A percentile compares a stretch with the other conserved stretches of the same genome.
Evolutionary conservation across 2,329 filamentous ascomycete genomes (phyloP).

Genomic region (Ramularia endophylla): DNA sequence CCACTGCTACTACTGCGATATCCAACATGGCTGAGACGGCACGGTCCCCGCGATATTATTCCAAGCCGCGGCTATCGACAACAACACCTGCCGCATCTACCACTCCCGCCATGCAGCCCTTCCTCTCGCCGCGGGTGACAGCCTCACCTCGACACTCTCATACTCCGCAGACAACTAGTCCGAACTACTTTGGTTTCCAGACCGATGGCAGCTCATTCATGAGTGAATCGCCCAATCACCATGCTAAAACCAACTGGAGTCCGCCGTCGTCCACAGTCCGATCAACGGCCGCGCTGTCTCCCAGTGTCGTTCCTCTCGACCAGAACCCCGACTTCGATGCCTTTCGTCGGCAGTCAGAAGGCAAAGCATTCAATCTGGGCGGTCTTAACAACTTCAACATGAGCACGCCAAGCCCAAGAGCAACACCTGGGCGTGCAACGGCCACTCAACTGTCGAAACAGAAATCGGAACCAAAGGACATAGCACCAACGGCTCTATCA

Average conservation of each 20-base stretch:
- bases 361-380: slow-evolving; percentile 44
- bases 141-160: slow-evolving; percentile 16
- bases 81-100: slow-evolving; percentile 5
- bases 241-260: slow-evolving; percentile 66
- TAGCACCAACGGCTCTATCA: slow-evolving; percentile 31
- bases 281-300: slow-evolving; percentile 62
- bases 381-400: slow-evolving; percentile 37
- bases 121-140: slow-evolving; percentile 22
- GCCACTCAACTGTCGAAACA: slow-evolving; percentile 21
- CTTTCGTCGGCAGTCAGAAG: slow-evolving; percentile 61
- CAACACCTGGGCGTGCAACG: slow-evolving; percentile 17
- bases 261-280: slow-evolving; percentile 64
- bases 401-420: slow-evolving; percentile 23
- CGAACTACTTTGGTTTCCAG: slow-evolving; percentile 81
- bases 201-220: slow-evolving; percentile 57
- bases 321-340: slow-evolving; percentile 78
- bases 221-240: slow-evolving; percentile 37
- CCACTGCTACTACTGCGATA: too few species aligned
- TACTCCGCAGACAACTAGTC: slow-evolving; percentile 47
- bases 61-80: slow-evolving; percentile 3
- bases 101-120: slow-evolving; percentile 25
- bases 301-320: slow-evolving; percentile 64
- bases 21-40: slow-evolving; percentile 21
- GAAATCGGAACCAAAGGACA: slow-evolving; percentile 34
- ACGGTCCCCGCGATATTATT: slow-evolving; percentile 19